Evolutionary conservation across 1,139 yeast genomes (phyloP).

Genomic region (Scheffersomyces quercinus): DNA sequence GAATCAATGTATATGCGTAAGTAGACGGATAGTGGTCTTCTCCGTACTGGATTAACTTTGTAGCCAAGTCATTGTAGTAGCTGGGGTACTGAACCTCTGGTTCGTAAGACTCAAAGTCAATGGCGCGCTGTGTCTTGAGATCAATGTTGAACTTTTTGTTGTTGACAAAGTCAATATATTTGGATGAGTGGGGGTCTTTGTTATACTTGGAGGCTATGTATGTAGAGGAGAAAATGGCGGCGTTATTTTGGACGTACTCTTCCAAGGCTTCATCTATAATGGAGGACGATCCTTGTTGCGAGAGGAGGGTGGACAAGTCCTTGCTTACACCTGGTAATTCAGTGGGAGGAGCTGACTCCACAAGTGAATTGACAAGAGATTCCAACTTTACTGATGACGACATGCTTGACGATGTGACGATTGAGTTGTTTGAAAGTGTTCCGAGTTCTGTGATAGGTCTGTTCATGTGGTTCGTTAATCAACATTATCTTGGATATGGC

Average conservation of each 20-base stretch:
- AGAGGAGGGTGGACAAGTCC: slow-evolving; percentile 25
- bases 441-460: no score
- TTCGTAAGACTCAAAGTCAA: slow-evolving; percentile 50
- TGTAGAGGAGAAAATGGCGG: slow-evolving; percentile 30
- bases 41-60: slow-evolving; percentile 40
- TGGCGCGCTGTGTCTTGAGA: slow-evolving; percentile 43
- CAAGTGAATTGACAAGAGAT: slow-evolving; percentile 33
- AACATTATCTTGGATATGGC: no score
- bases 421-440: no score
- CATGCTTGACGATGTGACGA: background rate
- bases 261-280: slow-evolving; percentile 32
- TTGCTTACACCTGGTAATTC: slow-evolving; percentile 35
- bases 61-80: slow-evolving; percentile 30
- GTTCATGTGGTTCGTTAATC: no score
- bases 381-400: slow-evolving; percentile 18
- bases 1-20: slow-evolving; percentile 47
- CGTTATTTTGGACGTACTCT: slow-evolving; percentile 27
- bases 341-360: slow-evolving; percentile 42
- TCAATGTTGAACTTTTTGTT: slow-evolving; percentile 64
- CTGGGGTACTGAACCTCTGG: slow-evolving; percentile 27
- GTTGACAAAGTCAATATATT: slow-evolving; percentile 39
- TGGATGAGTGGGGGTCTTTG: slow-evolving; percentile 33
- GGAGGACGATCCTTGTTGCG: slow-evolving; percentile 12
- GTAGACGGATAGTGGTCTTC: slow-evolving; percentile 55
- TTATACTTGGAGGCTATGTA: slow-evolving; percentile 38